A percentile compares a stretch with the other conserved stretches of the same genome.
Conservation (phyloP, 2,329 filamentous ascomycete genomes). For the Lachnellula suecica region DNA sequence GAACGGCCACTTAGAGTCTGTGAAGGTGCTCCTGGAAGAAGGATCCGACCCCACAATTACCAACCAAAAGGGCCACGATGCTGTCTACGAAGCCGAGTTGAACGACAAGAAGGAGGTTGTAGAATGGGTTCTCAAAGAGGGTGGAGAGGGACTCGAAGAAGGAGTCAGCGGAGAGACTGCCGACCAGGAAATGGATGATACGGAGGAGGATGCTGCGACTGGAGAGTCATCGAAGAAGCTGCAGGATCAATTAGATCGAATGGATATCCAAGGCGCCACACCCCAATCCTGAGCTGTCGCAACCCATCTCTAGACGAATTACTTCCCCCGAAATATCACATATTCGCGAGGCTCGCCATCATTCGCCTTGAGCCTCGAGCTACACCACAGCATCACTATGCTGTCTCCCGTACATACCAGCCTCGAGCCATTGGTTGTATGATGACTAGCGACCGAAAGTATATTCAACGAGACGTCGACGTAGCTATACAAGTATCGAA, state of each 20-base stretch:
- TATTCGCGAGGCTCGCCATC: background rate
- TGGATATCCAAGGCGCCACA: constrained; percentile 5
- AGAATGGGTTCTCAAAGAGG: constrained; percentile 46
- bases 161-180: constrained; percentile 27
- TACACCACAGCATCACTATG: background rate
- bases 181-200: constrained; percentile 18
- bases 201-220: constrained; percentile 9
- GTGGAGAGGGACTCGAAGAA: constrained; percentile 38
- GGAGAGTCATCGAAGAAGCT: constrained; percentile 10
- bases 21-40: constrained; percentile 72
- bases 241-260: constrained; percentile 4
- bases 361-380: background rate
- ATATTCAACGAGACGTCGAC: background rate
- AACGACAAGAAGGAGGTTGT: constrained; percentile 66
- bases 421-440: background rate
- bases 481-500: background rate
- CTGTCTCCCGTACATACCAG: background rate
- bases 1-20: constrained; percentile 79
- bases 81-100: constrained; percentile 71
- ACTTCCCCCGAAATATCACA: background rate
- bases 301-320: background rate
- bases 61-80: constrained; percentile 83
- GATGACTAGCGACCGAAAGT: background rate
- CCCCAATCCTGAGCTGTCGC: background rate
- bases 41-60: constrained; percentile 76